Base-by-base conservation (phyloP, 345 rosid genomes). In the Toxicodendron radicans region DNA sequence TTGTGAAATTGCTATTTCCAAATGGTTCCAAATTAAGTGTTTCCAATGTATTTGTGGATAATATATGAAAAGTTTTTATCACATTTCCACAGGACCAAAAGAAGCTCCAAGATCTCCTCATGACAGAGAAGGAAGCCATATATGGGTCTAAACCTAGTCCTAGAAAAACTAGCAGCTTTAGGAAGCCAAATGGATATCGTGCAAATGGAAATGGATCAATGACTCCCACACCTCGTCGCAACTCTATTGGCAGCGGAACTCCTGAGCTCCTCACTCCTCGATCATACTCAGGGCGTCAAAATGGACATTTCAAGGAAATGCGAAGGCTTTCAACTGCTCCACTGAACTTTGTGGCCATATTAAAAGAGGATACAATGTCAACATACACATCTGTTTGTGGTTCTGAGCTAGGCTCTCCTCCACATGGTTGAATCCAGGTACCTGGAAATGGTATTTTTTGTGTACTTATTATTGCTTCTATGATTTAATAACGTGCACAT, bases 141-240 rank as follows among this genome's bases (percentile, higher is more conserved):
- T 95, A 95, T 64, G 99, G 99, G 56, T 92, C 98, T 54, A 93
- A 84, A 80, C 99, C 99, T 10, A 92, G 97, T 83, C 97, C 98
- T 24, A 82, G 97, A 84, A 93, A 85, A 87, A 85, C 81, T 67
- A 90, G 77, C 84, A 93, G 99, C 80, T 91, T 93, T 73, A 90
- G 94, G 84, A 95, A 89, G 74, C 81, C 89, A 23, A 90, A 78
- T 79, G 96, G 95, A 46, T 92, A 79, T 82, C 85, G 83, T 64
- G 82, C 88, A 80, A 87, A 91, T 73, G 98, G 92, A 68, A 95
- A 92, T 41, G 99, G 97, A n/a, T 87, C 98, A 72, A 85, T 91
- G 83, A 83, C 97, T 70, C 94, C 96, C 17, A 90, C 89, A 10
- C 94, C 98, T 53, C 94, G 97, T 58, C 89, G 99, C 41, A 87